Conservation (phyloP, 1,284 basidiomycete species). For the Peniophora sp. region DNA sequence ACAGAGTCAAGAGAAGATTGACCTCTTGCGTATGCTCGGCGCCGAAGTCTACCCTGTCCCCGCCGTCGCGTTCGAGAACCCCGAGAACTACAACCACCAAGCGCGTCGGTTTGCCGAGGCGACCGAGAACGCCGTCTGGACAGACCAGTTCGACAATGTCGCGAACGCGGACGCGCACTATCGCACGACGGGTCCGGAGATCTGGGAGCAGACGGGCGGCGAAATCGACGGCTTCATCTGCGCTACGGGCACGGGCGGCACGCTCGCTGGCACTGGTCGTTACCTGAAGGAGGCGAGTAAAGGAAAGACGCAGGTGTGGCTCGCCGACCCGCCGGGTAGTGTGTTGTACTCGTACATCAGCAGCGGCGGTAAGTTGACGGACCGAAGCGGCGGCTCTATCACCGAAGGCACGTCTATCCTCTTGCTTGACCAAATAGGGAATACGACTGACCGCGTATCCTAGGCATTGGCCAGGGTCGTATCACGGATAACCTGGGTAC, state of each 20-base stretch:
- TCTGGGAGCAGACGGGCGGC: slow-evolving; percentile 87
- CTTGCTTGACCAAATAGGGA: neutral
- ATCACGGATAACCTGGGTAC: slow-evolving; percentile 92
- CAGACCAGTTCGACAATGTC: slow-evolving; percentile 97
- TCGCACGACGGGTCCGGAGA: slow-evolving; percentile 89
- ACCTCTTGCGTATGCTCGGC: slow-evolving; percentile 93
- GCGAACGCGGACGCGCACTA: slow-evolving; percentile 91
- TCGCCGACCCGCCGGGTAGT: slow-evolving; percentile 95
- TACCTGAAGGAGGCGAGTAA: slow-evolving; percentile 80
- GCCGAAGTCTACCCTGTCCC: slow-evolving; percentile 95
- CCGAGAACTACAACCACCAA: slow-evolving; percentile 98
- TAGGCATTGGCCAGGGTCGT: slow-evolving; percentile 95
- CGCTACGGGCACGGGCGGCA: slow-evolving; percentile 93
- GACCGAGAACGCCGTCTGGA: slow-evolving; percentile 95
- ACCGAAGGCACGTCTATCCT: slow-evolving; percentile 75
- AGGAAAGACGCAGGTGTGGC: slow-evolving; percentile 84
- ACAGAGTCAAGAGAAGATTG: slow-evolving; percentile 96
- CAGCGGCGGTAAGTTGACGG: slow-evolving; percentile 74
- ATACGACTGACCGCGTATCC: neutral
- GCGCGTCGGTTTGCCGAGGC: slow-evolving; percentile 81
- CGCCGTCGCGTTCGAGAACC: slow-evolving; percentile 95
- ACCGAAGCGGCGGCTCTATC: slow-evolving; percentile 85
- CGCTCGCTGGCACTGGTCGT: slow-evolving; percentile 84
- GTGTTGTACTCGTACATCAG: slow-evolving; percentile 85
- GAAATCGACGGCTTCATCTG: slow-evolving; percentile 88